A percentile compares a stretch with the other conserved stretches of the same genome.
These are phyloP conservation scores for Silene conica DNA, from an alignment of 148 eudicot species.

Conservation along the genomic window DNA sequence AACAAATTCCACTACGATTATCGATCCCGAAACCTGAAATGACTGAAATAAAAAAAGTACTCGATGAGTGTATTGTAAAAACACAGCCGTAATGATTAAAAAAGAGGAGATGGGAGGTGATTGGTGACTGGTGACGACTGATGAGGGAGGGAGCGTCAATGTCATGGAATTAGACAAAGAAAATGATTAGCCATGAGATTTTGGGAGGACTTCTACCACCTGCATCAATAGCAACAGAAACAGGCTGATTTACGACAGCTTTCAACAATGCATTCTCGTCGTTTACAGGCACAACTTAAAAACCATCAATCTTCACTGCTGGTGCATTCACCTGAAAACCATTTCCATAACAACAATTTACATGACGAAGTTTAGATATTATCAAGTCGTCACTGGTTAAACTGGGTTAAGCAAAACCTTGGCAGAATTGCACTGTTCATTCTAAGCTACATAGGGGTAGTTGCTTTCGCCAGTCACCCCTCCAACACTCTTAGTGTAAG, in stretches of 20 bases:
- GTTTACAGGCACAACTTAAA: background rate
- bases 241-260: constrained; percentile 76
- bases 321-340: background rate
- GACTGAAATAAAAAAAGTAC: too few species aligned
- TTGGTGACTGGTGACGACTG: too few species aligned
- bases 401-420: constrained; percentile 31
- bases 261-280: constrained; percentile 54
- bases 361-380: too few species aligned
- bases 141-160: too few species aligned
- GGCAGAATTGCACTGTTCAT: constrained; percentile 47
- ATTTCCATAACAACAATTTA: background rate
- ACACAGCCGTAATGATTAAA: too few species aligned
- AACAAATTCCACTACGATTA: too few species aligned
- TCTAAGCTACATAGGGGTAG: constrained; percentile 66
- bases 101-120: too few species aligned
- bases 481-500: constrained; percentile 57
- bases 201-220: constrained; percentile 45
- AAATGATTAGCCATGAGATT: too few species aligned
- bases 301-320: background rate
- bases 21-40: too few species aligned
- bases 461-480: constrained; percentile 57
- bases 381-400: background rate
- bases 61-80: too few species aligned
- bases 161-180: too few species aligned
- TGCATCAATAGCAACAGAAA: constrained; percentile 66